Evolutionary conservation across 192 early-diverging fungal genomes (phyloP), one percentile per base, ranked within the genome.

Genomic region (Coemansia sp.): DNA sequence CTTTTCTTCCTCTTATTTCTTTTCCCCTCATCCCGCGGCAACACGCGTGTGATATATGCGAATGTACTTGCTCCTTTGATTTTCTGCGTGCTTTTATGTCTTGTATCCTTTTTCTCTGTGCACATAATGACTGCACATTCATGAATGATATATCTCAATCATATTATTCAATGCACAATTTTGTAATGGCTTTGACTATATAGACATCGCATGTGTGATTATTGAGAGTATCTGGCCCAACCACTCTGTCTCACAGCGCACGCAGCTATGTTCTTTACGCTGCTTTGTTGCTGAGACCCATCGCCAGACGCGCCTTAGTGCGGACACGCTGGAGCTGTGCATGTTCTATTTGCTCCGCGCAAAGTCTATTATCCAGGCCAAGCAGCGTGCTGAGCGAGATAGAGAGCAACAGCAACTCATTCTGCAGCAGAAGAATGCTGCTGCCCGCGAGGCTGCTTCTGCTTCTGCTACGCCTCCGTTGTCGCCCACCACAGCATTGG

Each of bases 151-250:
- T 12, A 26, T 63, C 50, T 27, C 21, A 38, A 27, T 44, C 60
- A 47, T 21, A 51, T 25, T 21, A 30, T 25, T 56, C n/a, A 30
- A 21, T 4, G 7, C 10, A 3, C 34, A 47, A 47, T 47, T 58
- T 58, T 58, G 23, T 34, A 47, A 34, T 49, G 47, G 22, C 44
- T 7, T 55, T 25, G 34, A 16, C 22, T 4, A 25, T 49, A 50
- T 79, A 79, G 81, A 79, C 41, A 69, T 74, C 32, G 72, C 76
- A 2, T 83, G 81, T 34, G 67, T 69, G 22, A 73, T 83, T 34
- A 78, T 83, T 54, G 76, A 79, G 65, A 71, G 68, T 30, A 76
- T 76, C 32, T 83, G 81, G 81, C 76, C 81, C 38, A 74, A 75
- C 54, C 81, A 83, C 64, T 78, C 76, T 3, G 55, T 30, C 8